Percentiles rank a stretch among this genome's conserved stretches.
phyloP scores from a whole-genome alignment of 2,329 filamentous ascomycete genomes.

The Cladosporium sp. region DNA sequence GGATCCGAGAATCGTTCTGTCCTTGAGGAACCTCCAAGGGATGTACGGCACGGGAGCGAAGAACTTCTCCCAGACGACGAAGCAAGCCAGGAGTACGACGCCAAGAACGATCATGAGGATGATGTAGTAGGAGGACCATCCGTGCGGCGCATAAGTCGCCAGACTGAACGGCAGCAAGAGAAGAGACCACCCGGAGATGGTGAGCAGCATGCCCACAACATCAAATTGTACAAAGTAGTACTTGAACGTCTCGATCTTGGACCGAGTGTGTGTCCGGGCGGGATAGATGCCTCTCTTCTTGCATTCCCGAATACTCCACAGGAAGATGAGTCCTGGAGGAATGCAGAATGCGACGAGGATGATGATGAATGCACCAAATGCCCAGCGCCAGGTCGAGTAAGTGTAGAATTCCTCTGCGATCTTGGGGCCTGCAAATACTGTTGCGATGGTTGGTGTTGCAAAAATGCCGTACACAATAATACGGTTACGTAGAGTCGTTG shows the following conservation, averaged over 20 bases:
- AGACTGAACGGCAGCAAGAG: slow-evolving; percentile 67
- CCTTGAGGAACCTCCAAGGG: slow-evolving; percentile 49
- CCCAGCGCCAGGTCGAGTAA: slow-evolving; percentile 28
- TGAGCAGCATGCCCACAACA: slow-evolving; percentile 25
- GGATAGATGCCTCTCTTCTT: slow-evolving; percentile 28
- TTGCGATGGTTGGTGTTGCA: slow-evolving; percentile 30
- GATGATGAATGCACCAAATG: slow-evolving; percentile 29
- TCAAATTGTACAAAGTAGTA: slow-evolving; percentile 31
- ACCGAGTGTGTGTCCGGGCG: slow-evolving; percentile 20
- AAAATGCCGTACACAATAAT: slow-evolving; percentile 28
- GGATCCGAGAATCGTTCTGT: slow-evolving; percentile 49
- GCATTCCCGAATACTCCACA: slow-evolving; percentile 31
- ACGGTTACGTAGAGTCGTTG: slow-evolving; percentile 28
- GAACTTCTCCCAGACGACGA: slow-evolving; percentile 56
- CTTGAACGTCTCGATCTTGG: slow-evolving; percentile 40
- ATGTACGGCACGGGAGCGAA: slow-evolving; percentile 56
- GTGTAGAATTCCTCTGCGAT: slow-evolving; percentile 23
- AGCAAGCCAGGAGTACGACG: slow-evolving; percentile 33
- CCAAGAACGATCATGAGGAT: slow-evolving; percentile 35
- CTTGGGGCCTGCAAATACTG: slow-evolving; percentile 26
- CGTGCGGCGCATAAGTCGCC: slow-evolving; percentile 27
- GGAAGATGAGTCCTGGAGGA: slow-evolving; percentile 26
- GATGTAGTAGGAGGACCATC: slow-evolving; percentile 38
- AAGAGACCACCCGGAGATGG: slow-evolving; percentile 52
- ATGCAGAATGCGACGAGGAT: slow-evolving; percentile 26